phyloP scores from a whole-genome alignment of 441 rosid genomes.

The Mallotus japonicus region DNA sequence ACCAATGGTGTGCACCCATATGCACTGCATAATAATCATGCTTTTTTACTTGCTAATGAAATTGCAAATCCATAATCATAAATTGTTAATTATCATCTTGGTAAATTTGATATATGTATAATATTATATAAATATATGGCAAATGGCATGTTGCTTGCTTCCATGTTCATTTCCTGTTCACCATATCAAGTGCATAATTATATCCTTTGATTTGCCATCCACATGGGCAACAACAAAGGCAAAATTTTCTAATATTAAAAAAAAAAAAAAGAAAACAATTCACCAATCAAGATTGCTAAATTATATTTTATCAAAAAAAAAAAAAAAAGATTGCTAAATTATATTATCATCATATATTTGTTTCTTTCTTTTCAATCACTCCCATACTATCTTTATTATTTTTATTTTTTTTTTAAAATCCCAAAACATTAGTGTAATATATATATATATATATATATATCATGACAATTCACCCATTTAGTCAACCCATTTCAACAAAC shows the following conservation, averaged over 20 bases:
- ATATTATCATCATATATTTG: constrained; percentile 7
- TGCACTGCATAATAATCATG: constrained; percentile 11
- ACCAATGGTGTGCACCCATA: constrained; percentile 23
- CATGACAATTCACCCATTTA: not conserved
- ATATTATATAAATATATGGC: not conserved
- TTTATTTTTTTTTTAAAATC: too few relatives aligned
- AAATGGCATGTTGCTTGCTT: constrained; percentile 6
- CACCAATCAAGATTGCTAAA: constrained; percentile 16
- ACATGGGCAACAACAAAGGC: constrained; percentile 28
- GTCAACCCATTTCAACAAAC: constrained; percentile 13
- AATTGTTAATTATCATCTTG: constrained; percentile 16
- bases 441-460: too few relatives aligned
- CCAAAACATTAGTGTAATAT: too few relatives aligned
- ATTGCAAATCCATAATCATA: constrained; percentile 30
- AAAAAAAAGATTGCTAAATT: constrained; percentile 13
- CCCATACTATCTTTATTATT: not conserved
- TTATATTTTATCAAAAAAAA: constrained; percentile 6
- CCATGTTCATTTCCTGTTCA: constrained; percentile 29
- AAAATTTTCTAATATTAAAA: not conserved
- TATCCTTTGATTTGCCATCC: constrained; percentile 33
- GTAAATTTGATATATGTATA: constrained; percentile 4
- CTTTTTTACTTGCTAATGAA: not conserved
- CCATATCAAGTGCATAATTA: constrained; percentile 35
- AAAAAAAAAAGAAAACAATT: not conserved
- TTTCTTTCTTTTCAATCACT: not conserved